Evolutionary conservation across 2,329 filamentous ascomycete species (phyloP), one percentile per base, ranked within the genome.

Genomic region (Cyphellophora attinorum): DNA sequence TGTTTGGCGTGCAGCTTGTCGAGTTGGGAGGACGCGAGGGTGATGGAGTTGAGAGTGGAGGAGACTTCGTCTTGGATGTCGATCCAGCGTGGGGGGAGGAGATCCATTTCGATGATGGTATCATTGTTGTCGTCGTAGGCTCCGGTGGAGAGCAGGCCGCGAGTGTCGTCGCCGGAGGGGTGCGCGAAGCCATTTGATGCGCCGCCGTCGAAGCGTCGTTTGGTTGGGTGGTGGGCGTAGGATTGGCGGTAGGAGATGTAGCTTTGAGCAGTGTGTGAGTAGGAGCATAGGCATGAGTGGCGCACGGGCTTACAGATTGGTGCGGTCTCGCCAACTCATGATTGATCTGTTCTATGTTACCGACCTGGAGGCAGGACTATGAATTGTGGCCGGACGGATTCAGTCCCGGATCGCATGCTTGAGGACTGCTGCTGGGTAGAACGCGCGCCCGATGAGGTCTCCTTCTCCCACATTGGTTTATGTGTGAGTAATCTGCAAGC

Each of bases 221-320:
- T 88, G 41, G 79, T 75, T 35, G 91, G 91, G 58, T 95, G 88
- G 61, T 96, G 91, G 52, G 86, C 78, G 64, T 95, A 96, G 53
- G 89, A 96, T 67, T 98, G 91, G 54, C 91, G 88, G 71, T 96
- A 98, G 61, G 91, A 96, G 59, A 98, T 91, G 61, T 93, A 98
- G 58, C 89, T 94, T 55, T 27, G 38, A 6, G 28, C 50, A 51
- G 47, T 12, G 29, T 18, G 52, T 60, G 48, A 60, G 55, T 47
- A 43, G 18, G 31, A 33, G 19, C 12, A 34, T 32, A 39, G 33
- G 42, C 37, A 35, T 28, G 25, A 38, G 11, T 12, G 15, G 35
- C 19, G 19, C 18, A 27, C 19, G 27, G 30, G 56, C 75, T 51
- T 77, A 95, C 86, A 98, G 82, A 60, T 96, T 98, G 51, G 91